Conservation (phyloP, 2,329 filamentous ascomycete genomes). For the Pochonia chlamydosporia region DNA sequence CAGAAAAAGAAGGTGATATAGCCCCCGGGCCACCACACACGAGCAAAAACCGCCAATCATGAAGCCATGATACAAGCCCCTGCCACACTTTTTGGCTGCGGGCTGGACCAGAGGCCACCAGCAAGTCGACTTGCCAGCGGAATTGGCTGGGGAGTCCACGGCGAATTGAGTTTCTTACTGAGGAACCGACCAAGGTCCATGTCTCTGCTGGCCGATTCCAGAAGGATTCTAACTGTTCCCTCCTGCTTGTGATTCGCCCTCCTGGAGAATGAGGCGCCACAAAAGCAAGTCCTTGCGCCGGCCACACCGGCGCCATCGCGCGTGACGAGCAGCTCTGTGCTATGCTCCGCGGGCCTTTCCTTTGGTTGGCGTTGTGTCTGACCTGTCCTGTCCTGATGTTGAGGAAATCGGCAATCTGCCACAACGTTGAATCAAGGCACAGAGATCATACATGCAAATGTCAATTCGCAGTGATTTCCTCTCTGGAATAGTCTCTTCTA, state of each 20-base stretch:
- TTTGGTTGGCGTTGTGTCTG: too few species aligned
- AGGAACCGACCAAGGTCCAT: background rate
- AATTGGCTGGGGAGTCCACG: background rate
- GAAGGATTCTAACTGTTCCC: slow-evolving; percentile 8
- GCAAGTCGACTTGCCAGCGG: background rate
- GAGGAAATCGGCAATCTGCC: too few species aligned
- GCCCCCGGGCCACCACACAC: slow-evolving; percentile 8
- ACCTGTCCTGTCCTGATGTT: too few species aligned
- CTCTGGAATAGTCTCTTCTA: too few species aligned
- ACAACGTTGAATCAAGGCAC: too few species aligned
- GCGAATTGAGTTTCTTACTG: background rate
- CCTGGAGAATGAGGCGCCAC: background rate
- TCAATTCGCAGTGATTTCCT: too few species aligned
- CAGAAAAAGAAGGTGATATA: slow-evolving; percentile 12
- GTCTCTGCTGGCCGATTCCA: slow-evolving; percentile 5
- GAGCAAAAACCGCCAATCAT: slow-evolving; percentile 9
- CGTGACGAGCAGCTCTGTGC: background rate
- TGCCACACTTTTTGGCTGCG: slow-evolving; percentile 1
- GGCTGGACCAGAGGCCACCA: slow-evolving; percentile 2
- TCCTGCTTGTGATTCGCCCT: slow-evolving; percentile 5
- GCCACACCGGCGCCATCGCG: background rate
- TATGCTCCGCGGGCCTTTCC: too few species aligned
- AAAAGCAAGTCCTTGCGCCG: slow-evolving; percentile 5
- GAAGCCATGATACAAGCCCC: slow-evolving; percentile 4
- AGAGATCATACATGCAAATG: too few species aligned